Conservation (phyloP, 192 early-diverging fungal genomes). For the Pecoramyces ruminantium region DNA sequence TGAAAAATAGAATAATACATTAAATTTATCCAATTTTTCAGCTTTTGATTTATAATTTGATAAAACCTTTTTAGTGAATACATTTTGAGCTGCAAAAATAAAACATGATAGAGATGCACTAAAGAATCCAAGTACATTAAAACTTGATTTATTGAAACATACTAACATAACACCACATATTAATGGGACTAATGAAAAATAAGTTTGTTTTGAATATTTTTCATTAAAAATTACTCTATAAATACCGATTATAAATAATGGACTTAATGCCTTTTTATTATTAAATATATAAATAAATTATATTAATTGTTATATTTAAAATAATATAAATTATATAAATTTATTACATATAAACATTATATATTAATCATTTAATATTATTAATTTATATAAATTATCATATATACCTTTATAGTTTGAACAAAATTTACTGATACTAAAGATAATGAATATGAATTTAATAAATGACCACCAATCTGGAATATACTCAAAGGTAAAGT, state of each 20-base stretch:
- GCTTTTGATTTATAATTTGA: constrained; percentile 10
- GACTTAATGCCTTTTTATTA: constrained; percentile 48
- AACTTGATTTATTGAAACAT: constrained; percentile 49
- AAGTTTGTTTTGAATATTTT: constrained; percentile 51
- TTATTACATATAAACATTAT: too few species aligned
- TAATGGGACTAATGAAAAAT: constrained; percentile 56
- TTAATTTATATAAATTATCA: too few species aligned
- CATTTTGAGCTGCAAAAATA: constrained; percentile 76
- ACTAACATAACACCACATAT: constrained; percentile 82
- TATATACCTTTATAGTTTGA: constrained; percentile 85
- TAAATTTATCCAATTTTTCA: constrained; percentile 73
- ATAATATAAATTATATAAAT: too few species aligned
- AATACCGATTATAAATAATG: constrained; percentile 67
- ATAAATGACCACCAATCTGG: constrained; percentile 70
- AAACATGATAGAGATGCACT: constrained; percentile 58
- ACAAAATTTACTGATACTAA: constrained; percentile 65
- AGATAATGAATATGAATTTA: constrained; percentile 58
- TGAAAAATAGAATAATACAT: constrained; percentile 69
- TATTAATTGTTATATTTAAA: too few species aligned
- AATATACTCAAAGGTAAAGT: constrained; percentile 59
- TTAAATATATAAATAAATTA: too few species aligned
- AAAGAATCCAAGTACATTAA: constrained; percentile 51
- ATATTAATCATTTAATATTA: too few species aligned
- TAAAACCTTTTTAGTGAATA: constrained; percentile 67
- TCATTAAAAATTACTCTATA: constrained; percentile 54